Evolutionary conservation across 495 filamentous ascomycete genomes (phyloP).

Genomic region (Amphirosellinia nigrospora): DNA sequence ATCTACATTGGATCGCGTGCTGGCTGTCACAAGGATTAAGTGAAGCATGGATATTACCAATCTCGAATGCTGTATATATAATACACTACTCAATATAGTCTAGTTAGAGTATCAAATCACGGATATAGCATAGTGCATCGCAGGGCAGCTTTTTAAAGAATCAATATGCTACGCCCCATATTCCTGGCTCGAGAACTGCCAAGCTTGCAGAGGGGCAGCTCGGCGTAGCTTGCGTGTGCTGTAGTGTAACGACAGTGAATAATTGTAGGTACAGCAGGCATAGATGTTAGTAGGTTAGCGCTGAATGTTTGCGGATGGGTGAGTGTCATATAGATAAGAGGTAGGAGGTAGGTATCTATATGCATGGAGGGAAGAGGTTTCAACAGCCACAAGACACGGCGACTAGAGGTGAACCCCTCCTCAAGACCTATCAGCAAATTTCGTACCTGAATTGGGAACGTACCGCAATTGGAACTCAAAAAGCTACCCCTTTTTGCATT

Average conservation of each 20-base stretch:
- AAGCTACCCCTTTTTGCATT: slow-evolving; percentile 16
- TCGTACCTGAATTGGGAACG: not conserved
- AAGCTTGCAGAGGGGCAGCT: not conserved
- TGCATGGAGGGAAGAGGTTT: not conserved
- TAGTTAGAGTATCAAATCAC: not conserved
- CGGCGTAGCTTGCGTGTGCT: not conserved
- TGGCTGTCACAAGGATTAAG: not conserved
- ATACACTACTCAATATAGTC: not conserved
- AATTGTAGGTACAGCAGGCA: not conserved
- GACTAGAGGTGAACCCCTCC: not conserved
- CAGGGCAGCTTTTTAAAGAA: too few relatives aligned
- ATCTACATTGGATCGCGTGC: not conserved
- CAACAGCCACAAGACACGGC: not conserved
- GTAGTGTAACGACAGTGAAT: not conserved
- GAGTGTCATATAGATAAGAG: too few relatives aligned
- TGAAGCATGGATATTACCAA: not conserved
- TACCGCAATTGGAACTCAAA: too few relatives aligned
- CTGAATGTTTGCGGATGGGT: too few relatives aligned
- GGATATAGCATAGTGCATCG: not conserved
- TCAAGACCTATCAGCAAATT: not conserved
- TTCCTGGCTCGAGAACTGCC: not conserved
- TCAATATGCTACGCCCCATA: too few relatives aligned
- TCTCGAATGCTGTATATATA: not conserved
- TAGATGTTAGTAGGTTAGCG: not conserved
- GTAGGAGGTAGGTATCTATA: not conserved